Percentiles rank a stretch among this genome's conserved stretches.
Conservation (phyloP, 768 basidiomycete genomes). For the Rhodotorula graminis region DNA sequence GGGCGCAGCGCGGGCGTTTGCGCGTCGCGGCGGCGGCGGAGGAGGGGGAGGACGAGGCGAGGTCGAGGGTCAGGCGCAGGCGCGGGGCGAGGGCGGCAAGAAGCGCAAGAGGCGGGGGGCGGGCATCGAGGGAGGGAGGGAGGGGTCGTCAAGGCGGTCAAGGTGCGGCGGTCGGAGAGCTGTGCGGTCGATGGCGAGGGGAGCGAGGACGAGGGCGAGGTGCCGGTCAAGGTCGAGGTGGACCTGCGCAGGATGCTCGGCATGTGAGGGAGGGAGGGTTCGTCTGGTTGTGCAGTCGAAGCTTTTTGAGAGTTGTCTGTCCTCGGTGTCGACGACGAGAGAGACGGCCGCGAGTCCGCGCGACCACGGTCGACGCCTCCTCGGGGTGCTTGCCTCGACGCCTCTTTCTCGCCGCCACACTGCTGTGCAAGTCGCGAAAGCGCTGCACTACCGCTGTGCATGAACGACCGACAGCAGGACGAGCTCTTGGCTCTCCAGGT, state of each 20-base stretch:
- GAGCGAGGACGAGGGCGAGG: background rate
- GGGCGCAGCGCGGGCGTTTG: background rate
- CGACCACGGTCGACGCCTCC: too few relatives aligned
- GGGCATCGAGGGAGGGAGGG: background rate
- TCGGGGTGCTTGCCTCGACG: background rate
- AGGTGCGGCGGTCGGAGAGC: background rate
- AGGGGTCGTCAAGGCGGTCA: background rate
- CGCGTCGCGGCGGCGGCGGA: too few relatives aligned
- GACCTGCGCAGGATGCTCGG: conserved; percentile 7
- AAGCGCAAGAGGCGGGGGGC: background rate
- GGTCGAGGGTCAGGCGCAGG: too few relatives aligned
- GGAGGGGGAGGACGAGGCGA: too few relatives aligned
- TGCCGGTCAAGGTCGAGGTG: background rate
- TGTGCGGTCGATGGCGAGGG: background rate
- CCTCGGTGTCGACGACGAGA: background rate
- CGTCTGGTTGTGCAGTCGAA: background rate
- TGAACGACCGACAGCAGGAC: conserved; percentile 26
- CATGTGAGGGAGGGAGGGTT: background rate
- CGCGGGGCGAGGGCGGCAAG: too few relatives aligned
- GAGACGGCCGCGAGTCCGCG: too few relatives aligned
- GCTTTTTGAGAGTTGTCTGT: background rate
- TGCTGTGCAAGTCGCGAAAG: background rate
- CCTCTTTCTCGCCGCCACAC: background rate
- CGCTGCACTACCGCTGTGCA: background rate
- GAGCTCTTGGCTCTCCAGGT: conserved; percentile 25